A percentile compares a stretch with the other conserved stretches of the same genome.
phyloP scores from a whole-genome alignment of 129 eudicot genomes.

The Oenanthe sinensis region DNA sequence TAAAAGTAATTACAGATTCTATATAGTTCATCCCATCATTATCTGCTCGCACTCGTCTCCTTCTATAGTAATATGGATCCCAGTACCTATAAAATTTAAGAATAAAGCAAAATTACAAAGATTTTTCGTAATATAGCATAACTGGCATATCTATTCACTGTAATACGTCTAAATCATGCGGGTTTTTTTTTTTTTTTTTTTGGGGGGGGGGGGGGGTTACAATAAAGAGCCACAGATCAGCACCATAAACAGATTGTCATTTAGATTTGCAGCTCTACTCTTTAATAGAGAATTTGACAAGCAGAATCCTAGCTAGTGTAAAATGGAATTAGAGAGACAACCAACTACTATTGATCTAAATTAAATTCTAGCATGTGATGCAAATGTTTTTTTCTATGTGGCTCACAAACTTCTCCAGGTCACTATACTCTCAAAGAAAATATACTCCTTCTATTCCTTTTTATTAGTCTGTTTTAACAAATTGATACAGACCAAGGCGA shows the following conservation, averaged over 20 bases:
- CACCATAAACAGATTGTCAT: not conserved
- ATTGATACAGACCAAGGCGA: not conserved
- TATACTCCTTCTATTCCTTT: not conserved
- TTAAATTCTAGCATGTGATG: not conserved
- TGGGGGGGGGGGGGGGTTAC: not conserved
- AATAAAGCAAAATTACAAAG: not conserved
- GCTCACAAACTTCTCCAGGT: too few relatives aligned
- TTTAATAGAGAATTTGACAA: not conserved
- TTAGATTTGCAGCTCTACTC: not conserved
- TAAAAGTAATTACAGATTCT: constrained; percentile 55
- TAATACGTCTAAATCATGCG: too few relatives aligned
- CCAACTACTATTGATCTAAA: not conserved
- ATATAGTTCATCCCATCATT: constrained; percentile 56
- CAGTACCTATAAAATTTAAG: constrained; percentile 52
- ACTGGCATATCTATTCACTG: not conserved
- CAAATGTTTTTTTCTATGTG: too few relatives aligned
- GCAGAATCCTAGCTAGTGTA: not conserved
- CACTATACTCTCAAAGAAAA: too few relatives aligned
- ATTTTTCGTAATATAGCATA: not conserved
- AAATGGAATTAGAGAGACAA: not conserved
- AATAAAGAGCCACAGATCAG: not conserved
- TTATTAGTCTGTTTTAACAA: not conserved
- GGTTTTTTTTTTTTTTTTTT: too few relatives aligned
- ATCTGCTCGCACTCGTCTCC: constrained; percentile 36
- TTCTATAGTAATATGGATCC: constrained; percentile 81